Evolutionary conservation across 108 stramenopile genomes (phyloP).

Genomic region (Nannochloropsis salina): DNA sequence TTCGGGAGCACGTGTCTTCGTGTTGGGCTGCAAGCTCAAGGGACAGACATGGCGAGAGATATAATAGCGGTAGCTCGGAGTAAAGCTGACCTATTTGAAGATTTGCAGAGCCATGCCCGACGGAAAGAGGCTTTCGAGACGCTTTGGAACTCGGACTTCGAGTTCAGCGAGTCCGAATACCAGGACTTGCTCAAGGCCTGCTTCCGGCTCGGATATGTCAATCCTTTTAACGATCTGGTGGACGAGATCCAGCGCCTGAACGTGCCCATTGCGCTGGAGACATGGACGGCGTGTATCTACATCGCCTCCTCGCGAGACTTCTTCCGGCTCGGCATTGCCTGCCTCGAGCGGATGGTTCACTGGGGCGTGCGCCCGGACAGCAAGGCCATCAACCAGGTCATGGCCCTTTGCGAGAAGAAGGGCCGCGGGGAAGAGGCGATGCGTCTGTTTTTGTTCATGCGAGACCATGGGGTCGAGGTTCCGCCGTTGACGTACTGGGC

Average conservation of each 20-base stretch:
- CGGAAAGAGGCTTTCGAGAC: neutral
- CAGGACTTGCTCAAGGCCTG: neutral
- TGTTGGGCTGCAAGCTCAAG: too few relatives aligned
- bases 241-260: neutral
- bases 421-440: neutral
- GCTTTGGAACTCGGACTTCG: neutral
- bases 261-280: constrained; percentile 7
- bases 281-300: constrained; percentile 5
- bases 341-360: neutral
- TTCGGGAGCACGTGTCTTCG: too few relatives aligned
- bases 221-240: neutral
- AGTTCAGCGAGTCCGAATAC: neutral
- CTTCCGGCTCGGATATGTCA: neutral
- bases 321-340: neutral
- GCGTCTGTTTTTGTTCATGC: neutral
- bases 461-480: neutral
- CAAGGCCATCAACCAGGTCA: constrained; percentile 12
- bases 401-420: neutral
- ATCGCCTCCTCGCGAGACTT: neutral
- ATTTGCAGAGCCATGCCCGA: neutral
- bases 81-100: neutral
- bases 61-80: neutral
- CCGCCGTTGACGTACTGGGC: neutral
- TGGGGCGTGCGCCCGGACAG: neutral
- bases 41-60: too few relatives aligned